Percentiles rank a stretch among this genome's conserved stretches.
Evolutionary conservation across 2,329 filamentous ascomycete species (phyloP).

Genomic region (Nemania abortiva): DNA sequence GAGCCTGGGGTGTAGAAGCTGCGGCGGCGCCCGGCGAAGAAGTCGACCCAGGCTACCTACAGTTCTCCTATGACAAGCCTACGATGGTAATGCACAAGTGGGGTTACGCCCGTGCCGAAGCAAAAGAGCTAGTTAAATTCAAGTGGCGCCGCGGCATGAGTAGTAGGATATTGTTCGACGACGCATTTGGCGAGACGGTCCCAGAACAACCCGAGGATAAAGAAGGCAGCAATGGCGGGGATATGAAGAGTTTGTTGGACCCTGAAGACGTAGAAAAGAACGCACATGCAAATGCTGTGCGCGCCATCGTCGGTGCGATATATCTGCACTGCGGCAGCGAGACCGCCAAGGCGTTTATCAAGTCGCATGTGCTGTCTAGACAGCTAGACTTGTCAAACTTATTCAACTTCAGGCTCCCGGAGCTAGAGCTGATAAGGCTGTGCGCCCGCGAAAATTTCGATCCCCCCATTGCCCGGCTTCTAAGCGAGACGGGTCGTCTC

Average conservation of each 20-base stretch:
- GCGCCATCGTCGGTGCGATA: constrained; percentile 84
- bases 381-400: constrained; percentile 80
- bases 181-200: constrained; percentile 82
- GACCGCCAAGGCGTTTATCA: constrained; percentile 84
- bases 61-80: constrained; percentile 71
- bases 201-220: constrained; percentile 33
- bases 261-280: constrained; percentile 41
- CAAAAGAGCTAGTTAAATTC: constrained; percentile 58
- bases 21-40: constrained; percentile 90
- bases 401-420: constrained; percentile 87
- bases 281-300: constrained; percentile 81
- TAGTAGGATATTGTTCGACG: constrained; percentile 82
- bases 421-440: constrained; percentile 83
- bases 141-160: constrained; percentile 77
- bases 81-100: constrained; percentile 61
- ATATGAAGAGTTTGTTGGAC: constrained; percentile 44
- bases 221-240: constrained; percentile 42
- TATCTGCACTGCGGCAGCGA: constrained; percentile 86
- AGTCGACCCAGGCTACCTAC: constrained; percentile 90
- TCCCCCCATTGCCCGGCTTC: constrained; percentile 83
- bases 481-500: constrained; percentile 89
- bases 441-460: constrained; percentile 93
- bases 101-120: constrained; percentile 66
- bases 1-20: constrained; percentile 91
- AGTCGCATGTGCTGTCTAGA: constrained; percentile 84